Evolutionary conservation across 2,329 filamentous ascomycete species (phyloP).

Genomic region (Sordariomycetes sp.): DNA sequence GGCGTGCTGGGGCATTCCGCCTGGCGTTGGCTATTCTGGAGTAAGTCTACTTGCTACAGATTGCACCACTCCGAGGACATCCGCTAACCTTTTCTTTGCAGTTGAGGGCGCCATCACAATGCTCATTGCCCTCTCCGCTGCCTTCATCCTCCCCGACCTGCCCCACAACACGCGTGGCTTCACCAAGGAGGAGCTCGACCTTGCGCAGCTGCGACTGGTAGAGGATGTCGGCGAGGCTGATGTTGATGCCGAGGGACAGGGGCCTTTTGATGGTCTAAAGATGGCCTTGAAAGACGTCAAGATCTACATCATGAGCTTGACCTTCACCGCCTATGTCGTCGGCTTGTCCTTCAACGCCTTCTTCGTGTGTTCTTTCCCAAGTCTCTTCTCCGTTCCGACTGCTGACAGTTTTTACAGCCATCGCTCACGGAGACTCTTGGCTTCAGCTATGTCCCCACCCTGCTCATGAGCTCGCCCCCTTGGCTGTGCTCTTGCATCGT

Average conservation of each 20-base stretch:
- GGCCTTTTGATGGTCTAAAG: slow-evolving; percentile 40
- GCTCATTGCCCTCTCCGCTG: slow-evolving; percentile 33
- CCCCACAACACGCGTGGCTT: slow-evolving; percentile 50
- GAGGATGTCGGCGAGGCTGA: slow-evolving; percentile 51
- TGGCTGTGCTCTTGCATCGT: slow-evolving; percentile 50
- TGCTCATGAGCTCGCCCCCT: slow-evolving; percentile 47
- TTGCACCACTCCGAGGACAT: neutral
- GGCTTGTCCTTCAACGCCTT: slow-evolving; percentile 51
- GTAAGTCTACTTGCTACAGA: neutral
- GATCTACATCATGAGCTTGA: slow-evolving; percentile 56
- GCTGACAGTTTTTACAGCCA: slow-evolving; percentile 20
- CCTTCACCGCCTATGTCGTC: slow-evolving; percentile 51
- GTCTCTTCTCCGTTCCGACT: slow-evolving; percentile 5
- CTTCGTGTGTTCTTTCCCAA: slow-evolving; percentile 27
- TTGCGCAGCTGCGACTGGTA: slow-evolving; percentile 45
- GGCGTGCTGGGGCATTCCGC: slow-evolving; percentile 42
- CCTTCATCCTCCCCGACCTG: slow-evolving; percentile 42
- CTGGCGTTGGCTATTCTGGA: slow-evolving; percentile 55
- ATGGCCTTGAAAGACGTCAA: slow-evolving; percentile 53
- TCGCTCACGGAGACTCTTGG: slow-evolving; percentile 43
- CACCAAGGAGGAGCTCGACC: slow-evolving; percentile 44
- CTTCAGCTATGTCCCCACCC: slow-evolving; percentile 40
- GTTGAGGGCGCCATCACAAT: slow-evolving; percentile 46
- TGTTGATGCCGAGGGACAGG: slow-evolving; percentile 37
- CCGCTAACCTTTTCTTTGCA: neutral